Conservation (phyloP, 495 filamentous ascomycete species). For the Evansstolkia leycettana region DNA sequence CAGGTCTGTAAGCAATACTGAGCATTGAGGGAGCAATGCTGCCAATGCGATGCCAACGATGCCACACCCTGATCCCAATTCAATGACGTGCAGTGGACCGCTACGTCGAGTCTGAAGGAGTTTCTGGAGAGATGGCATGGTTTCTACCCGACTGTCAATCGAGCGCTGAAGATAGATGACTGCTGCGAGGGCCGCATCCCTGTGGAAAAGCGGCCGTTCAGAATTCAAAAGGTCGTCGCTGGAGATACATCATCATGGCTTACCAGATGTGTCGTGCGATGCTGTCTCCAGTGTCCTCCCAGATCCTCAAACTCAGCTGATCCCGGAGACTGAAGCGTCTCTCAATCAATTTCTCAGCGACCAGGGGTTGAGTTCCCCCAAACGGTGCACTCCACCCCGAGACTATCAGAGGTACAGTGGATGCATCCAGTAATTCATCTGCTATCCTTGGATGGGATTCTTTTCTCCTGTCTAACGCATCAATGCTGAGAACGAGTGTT, state of each 20-base stretch:
- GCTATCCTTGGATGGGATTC: slow-evolving; percentile 5
- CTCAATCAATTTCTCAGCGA: slow-evolving; percentile 38
- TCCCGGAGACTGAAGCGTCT: slow-evolving; percentile 32
- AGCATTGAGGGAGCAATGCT: slow-evolving; percentile 36
- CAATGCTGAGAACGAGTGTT: slow-evolving; percentile 16
- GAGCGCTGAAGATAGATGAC: slow-evolving; percentile 26
- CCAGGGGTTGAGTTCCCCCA: slow-evolving; percentile 17
- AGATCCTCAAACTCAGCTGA: slow-evolving; percentile 34
- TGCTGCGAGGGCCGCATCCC: slow-evolving; percentile 60
- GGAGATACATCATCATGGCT: slow-evolving; percentile 5
- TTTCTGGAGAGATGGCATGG: slow-evolving; percentile 13
- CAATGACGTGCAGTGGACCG: slow-evolving; percentile 44
- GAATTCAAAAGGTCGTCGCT: slow-evolving; percentile 4
- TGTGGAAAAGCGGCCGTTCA: slow-evolving; percentile 14
- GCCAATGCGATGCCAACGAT: slow-evolving; percentile 70
- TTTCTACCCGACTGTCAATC: slow-evolving; percentile 5
- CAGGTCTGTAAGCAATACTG: slow-evolving; percentile 71
- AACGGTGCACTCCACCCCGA: slow-evolving; percentile 45
- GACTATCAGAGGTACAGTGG: slow-evolving; percentile 32
- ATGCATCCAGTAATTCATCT: slow-evolving; percentile 12
- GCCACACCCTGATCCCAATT: slow-evolving; percentile 78
- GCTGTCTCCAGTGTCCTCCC: slow-evolving; percentile 89
- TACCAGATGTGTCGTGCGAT: slow-evolving; percentile 95
- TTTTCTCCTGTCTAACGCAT: slow-evolving; percentile 3
- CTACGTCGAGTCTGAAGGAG: slow-evolving; percentile 14